phyloP scores from a whole-genome alignment of 2,329 filamentous ascomycete species.

The Ambrosiella beaveri region DNA sequence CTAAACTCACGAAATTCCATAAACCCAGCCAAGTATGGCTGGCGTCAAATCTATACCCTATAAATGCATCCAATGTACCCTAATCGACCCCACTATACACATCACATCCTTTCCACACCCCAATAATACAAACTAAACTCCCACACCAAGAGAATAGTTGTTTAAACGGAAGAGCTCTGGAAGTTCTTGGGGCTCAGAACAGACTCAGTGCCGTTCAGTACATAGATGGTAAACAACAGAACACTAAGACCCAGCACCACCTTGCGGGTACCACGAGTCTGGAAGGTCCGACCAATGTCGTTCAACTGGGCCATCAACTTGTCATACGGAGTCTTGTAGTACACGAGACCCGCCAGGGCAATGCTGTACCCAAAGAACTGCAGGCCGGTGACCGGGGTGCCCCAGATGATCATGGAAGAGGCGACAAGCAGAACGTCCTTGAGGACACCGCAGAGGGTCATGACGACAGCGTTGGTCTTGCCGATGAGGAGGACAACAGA shows the following conservation, averaged over 20 bases:
- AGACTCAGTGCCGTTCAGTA: neutral
- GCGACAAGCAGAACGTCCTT: conserved; percentile 74
- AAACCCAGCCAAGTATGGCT: no score
- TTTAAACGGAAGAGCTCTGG: neutral
- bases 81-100: no score
- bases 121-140: no score
- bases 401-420: conserved; percentile 69
- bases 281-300: conserved; percentile 40
- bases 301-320: conserved; percentile 56
- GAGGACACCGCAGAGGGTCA: conserved; percentile 73
- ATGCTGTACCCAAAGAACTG: conserved; percentile 77
- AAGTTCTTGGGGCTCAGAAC: neutral
- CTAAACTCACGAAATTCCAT: neutral
- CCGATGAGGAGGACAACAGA: conserved; percentile 78
- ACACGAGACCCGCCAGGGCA: conserved; percentile 59
- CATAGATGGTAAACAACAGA: conserved; percentile 7
- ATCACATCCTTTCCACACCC: no score
- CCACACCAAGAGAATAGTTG: no score
- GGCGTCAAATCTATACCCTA: no score
- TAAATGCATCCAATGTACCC: no score
- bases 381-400: conserved; percentile 53
- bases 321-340: conserved; percentile 62
- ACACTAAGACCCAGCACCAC: neutral
- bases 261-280: conserved; percentile 10
- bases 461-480: conserved; percentile 71